Evolutionary conservation across 371 early-diverging fungal genomes (phyloP), one percentile per base, ranked within the genome.

Genomic region (Mortierella sp.): DNA sequence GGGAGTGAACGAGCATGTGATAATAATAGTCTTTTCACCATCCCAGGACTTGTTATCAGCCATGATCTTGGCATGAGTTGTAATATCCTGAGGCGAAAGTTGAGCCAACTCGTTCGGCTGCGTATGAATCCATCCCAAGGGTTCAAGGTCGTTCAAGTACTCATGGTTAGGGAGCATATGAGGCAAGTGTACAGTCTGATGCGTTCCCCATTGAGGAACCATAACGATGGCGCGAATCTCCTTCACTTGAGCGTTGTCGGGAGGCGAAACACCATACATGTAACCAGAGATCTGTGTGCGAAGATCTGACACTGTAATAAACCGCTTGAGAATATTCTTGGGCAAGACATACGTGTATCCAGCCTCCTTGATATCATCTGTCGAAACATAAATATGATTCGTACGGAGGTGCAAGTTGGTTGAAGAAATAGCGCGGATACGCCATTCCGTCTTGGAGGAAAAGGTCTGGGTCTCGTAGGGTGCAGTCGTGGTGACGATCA

Each of bases 381-480:
- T 92, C 71, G 96, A 92, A 65, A 98, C 98, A 76, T 96, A 97
- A 76, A 98, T 94, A 86, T 98, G 96, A 84, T 97, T 95, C 19
- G 98, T 97, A 82, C 98, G 96, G 82, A 98, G 84, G 67, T 95
- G 94, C 78, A 99, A 84, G 80, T 97, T 97, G 68, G 97, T 96
- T 7, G 97, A 93, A 7, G 99, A 95, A 65, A 99, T 94, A 33
- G 99, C 98, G 52, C 99, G 93, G 60, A 96, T 91, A 76, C 99
- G 96, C 99, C 99, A 99, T 83, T 99, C 99, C 0, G 99, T 97
- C 91, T 98, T 98, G 67, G 98, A 97, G 32, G 96, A 90, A 87
- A 99, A 99, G 6, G 97, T 96, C 83, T 96, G 95, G 7, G 95
- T 92, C 86, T 98, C 99, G 76, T 97, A 99, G 66, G 95, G 96